Evolutionary conservation across 2,329 filamentous ascomycete species (phyloP), one percentile per base, ranked within the genome.

Genomic region (Metarhizium brunneum): DNA sequence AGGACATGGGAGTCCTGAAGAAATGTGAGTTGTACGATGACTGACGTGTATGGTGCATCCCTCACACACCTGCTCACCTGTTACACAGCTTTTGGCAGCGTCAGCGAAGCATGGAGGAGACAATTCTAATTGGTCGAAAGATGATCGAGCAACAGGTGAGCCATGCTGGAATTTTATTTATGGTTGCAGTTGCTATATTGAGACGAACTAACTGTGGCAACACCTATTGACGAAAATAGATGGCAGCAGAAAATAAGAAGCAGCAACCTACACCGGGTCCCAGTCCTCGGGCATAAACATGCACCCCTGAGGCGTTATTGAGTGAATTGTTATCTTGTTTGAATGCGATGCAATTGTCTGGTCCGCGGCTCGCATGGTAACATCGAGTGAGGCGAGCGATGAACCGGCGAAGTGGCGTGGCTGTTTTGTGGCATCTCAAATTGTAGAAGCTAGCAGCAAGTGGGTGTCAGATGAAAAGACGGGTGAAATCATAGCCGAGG

Each of bases 21-120:
- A 83, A 59, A 60, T 71, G 75, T 80, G 65, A 70, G 77, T 53
- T 11, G 11, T 10, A 7, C 7, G 10, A 7, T 54, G 38, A 8
- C 18, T 48, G 16, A 14, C 6, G 5, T n/a, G 38, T 16, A 13
- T 16, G 5, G 30, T 48, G 45, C 45, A 48, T 16, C 14, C 14
- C 18, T 7, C 16, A 16, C 30, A 63, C 43, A 47, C 18, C 35
- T 54, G 10, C 30, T 35, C 20, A 35, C 48, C 32, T 13, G 4
- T 47, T 32, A 50, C 8, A 30, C 51, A 83, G 79, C 58, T 85
- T 86, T 66, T 86, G 83, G 83, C 73, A 78, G 55, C 75, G 79
- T n/a, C 82, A 85, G 64, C 74, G 77, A 53, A 77, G 81, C 11
- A 76, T 80, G 66, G 69, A 73, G 4, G 82, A 84, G 60, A 82